A percentile compares a stretch with the other conserved stretches of the same genome.
Conservation (phyloP, 2,329 filamentous ascomycete species). For the Xylariaceae sp. region DNA sequence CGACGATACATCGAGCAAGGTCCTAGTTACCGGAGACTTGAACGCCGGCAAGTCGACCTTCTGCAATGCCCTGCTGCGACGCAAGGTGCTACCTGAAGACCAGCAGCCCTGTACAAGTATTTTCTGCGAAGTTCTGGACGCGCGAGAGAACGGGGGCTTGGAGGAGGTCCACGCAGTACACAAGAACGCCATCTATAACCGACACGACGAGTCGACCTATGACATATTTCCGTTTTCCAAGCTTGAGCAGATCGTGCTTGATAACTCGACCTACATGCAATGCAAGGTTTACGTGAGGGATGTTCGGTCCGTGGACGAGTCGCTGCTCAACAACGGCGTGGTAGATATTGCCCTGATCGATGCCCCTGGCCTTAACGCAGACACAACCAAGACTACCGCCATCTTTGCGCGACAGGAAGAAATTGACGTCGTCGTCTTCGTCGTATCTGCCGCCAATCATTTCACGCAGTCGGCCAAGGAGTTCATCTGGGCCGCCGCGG, state of each 20-base stretch:
- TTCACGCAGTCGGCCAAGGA: slow-evolving; percentile 97
- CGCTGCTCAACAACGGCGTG: slow-evolving; percentile 91
- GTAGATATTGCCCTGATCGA: slow-evolving; percentile 98
- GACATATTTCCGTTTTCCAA: slow-evolving; percentile 74
- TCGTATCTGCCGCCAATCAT: slow-evolving; percentile 95
- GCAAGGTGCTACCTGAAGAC: slow-evolving; percentile 91
- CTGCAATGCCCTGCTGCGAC: slow-evolving; percentile 89
- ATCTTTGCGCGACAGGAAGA: slow-evolving; percentile 97
- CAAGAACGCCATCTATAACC: slow-evolving; percentile 71
- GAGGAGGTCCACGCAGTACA: slow-evolving; percentile 97
- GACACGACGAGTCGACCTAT: slow-evolving; percentile 90
- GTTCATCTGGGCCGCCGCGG: slow-evolving; percentile 90
- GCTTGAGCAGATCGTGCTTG: slow-evolving; percentile 82
- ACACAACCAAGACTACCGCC: slow-evolving; percentile 94
- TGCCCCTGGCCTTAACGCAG: slow-evolving; percentile 89
- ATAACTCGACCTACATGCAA: slow-evolving; percentile 83
- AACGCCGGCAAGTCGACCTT: slow-evolving; percentile 99
- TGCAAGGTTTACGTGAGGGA: slow-evolving; percentile 98
- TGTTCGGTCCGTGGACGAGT: slow-evolving; percentile 82
- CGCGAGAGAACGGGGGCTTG: slow-evolving; percentile 79
- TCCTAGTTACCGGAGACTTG: slow-evolving; percentile 88
- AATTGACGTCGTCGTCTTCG: slow-evolving; percentile 97
- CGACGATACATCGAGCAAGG: slow-evolving; percentile 95
- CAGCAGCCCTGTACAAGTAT: slow-evolving; percentile 98
- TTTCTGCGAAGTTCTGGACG: slow-evolving; percentile 94